phyloP scores from a whole-genome alignment of 352 stramenopile genomes.

The Globisporangium rhizosaccharum region DNA sequence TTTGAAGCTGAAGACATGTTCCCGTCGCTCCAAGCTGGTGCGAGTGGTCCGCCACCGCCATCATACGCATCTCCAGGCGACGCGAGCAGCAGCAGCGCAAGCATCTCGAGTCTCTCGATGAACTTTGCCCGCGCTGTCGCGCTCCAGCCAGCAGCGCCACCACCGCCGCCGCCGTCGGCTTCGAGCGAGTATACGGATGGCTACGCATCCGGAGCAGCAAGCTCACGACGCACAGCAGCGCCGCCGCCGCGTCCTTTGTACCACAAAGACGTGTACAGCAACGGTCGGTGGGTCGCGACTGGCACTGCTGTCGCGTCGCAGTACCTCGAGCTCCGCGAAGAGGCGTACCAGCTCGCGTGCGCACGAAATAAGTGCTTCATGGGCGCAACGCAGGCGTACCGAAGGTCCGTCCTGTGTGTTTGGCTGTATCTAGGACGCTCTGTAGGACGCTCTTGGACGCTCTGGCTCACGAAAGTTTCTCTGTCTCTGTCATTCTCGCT shows the following conservation, averaged over 20 bases:
- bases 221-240: constrained; percentile 12
- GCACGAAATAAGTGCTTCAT: constrained; percentile 87
- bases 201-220: constrained; percentile 8
- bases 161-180: background rate
- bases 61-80: constrained; percentile 4
- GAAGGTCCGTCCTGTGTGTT: constrained; percentile 36
- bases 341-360: constrained; percentile 74
- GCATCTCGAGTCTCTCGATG: constrained; percentile 35
- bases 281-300: constrained; percentile 57
- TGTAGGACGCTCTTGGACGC: background rate
- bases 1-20: constrained; percentile 79
- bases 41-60: constrained; percentile 3
- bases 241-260: constrained; percentile 39
- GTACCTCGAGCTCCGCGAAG: constrained; percentile 71
- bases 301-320: constrained; percentile 50
- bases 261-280: constrained; percentile 42
- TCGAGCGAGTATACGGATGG: background rate
- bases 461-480: background rate
- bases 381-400: constrained; percentile 76
- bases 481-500: background rate
- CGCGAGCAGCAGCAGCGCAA: constrained; percentile 15
- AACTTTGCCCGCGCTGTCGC: constrained; percentile 80
- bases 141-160: constrained; percentile 27
- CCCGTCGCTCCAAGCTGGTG: constrained; percentile 48
- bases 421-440: constrained; percentile 5